Evolutionary conservation across 768 basidiomycete species (phyloP).

Genomic region (Coprinopsis cinerea): DNA sequence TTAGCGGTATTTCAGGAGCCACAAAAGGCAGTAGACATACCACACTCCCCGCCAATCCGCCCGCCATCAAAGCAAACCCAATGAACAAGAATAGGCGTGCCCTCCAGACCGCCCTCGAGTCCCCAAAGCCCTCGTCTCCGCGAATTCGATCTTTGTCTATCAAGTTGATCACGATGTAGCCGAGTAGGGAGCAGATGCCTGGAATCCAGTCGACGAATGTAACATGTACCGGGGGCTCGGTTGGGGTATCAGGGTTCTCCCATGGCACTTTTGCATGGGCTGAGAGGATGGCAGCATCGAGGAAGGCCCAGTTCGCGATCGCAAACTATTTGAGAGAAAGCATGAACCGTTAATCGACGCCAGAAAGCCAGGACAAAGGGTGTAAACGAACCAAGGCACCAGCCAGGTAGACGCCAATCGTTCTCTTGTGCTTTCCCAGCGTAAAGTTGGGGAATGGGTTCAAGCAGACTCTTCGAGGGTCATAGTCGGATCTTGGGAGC

Average conservation of each 20-base stretch:
- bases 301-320: slow-evolving; percentile 89
- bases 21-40: slow-evolving; percentile 43
- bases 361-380: background rate
- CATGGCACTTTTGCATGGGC: slow-evolving; percentile 77
- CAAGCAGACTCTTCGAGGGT: slow-evolving; percentile 82
- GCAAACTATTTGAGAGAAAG: slow-evolving; percentile 62
- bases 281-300: slow-evolving; percentile 89
- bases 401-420: slow-evolving; percentile 85
- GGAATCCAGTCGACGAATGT: slow-evolving; percentile 97
- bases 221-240: slow-evolving; percentile 65
- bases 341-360: background rate
- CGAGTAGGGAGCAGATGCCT: slow-evolving; percentile 86
- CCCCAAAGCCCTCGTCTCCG: slow-evolving; percentile 75
- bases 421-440: slow-evolving; percentile 71
- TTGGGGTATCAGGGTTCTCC: slow-evolving; percentile 50
- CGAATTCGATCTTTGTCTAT: slow-evolving; percentile 91
- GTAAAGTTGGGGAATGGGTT: slow-evolving; percentile 79
- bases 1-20: background rate
- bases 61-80: slow-evolving; percentile 96
- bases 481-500: slow-evolving; percentile 67
- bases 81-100: slow-evolving; percentile 89
- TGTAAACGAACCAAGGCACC: slow-evolving; percentile 75
- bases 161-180: slow-evolving; percentile 87
- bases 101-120: slow-evolving; percentile 83
- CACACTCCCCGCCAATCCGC: slow-evolving; percentile 94